Evolutionary conservation across 2,329 filamentous ascomycete species (phyloP).

Genomic region (Hypoxylon sp.): DNA sequence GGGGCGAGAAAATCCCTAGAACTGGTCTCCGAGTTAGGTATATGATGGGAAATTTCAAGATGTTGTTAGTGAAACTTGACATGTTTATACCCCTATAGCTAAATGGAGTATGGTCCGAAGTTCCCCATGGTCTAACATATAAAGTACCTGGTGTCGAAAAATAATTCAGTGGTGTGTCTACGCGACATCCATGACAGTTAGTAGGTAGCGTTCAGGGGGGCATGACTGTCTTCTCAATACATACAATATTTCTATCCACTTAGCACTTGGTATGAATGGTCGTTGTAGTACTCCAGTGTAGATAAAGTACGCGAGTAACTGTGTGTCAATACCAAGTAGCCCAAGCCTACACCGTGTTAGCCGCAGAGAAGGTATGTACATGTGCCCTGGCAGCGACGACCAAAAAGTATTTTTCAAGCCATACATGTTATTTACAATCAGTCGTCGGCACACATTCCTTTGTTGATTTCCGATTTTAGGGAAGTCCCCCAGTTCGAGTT

Average conservation of each 20-base stretch:
- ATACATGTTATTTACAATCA: too few relatives aligned
- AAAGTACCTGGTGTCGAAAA: background rate
- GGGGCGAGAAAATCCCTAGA: background rate
- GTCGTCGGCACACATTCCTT: background rate
- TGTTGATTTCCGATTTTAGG: background rate
- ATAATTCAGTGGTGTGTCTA: background rate
- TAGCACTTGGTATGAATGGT: background rate
- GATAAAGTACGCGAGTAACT: too few relatives aligned
- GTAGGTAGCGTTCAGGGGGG: background rate
- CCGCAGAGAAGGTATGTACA: too few relatives aligned
- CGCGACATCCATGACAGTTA: background rate
- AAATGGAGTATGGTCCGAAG: background rate
- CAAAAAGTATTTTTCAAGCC: too few relatives aligned
- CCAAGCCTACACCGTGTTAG: too few relatives aligned
- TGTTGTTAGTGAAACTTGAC: background rate
- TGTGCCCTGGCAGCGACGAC: too few relatives aligned
- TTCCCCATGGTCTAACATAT: background rate
- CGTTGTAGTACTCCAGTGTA: background rate
- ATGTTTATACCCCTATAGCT: background rate
- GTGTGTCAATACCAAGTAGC: too few relatives aligned
- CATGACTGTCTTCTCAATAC: background rate
- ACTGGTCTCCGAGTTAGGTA: background rate
- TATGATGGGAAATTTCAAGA: background rate
- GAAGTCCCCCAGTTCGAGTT: background rate
- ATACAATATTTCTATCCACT: background rate